Evolutionary conservation across 345 rosid species (phyloP), one percentile per base, ranked within the genome.

Genomic region (Fremontodendron californicum): DNA sequence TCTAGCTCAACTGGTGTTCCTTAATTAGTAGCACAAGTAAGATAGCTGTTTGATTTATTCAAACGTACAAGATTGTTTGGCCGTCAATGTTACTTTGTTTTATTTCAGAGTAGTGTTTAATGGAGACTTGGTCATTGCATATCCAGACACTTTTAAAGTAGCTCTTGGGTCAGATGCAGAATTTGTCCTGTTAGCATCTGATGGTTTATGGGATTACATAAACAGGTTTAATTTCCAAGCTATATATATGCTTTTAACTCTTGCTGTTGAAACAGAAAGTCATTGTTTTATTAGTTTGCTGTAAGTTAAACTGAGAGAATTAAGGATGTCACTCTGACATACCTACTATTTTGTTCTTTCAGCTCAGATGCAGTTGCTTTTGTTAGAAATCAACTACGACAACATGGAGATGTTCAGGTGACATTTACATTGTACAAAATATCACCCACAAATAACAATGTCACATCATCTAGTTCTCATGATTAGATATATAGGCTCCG

Each of bases 381-480:
- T n/a, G 96, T 93, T 19, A 89, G 99, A 76, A 87, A 87, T 80
- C 94, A 90, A 73, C 93, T 95, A 74, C 89, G 83, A 27, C 79
- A 90, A 77, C 99, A 95, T 84, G 97, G 99, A 81, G 86, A 95
- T 86, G 97, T 95, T 76, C 99, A 93, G 94, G 98, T 90, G 78
- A 84, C 9, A 19, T 25, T 54, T 57, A 9, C 39, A 48, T 37
- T 16, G 18, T 33, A 51, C 42, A 49, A 6, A 46, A 27, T 46
- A 40, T 76, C 23, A 39, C 9, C n/a, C 40, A 31, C 31, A 10
- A 16, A 61, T 31, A 42, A n/a, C 42, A n/a, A 43, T 61, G 0
- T 43, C 58, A 21, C 25, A 40, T 52, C 11, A 12, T n/a, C 6
- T 16, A 29, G 12, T 64, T 35, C 48, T 67, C 12, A 25, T 70